Percentiles rank a stretch among this genome's conserved stretches.
Evolutionary conservation across 305 asterid species (phyloP).

Genomic region (Solanum chacoense): DNA sequence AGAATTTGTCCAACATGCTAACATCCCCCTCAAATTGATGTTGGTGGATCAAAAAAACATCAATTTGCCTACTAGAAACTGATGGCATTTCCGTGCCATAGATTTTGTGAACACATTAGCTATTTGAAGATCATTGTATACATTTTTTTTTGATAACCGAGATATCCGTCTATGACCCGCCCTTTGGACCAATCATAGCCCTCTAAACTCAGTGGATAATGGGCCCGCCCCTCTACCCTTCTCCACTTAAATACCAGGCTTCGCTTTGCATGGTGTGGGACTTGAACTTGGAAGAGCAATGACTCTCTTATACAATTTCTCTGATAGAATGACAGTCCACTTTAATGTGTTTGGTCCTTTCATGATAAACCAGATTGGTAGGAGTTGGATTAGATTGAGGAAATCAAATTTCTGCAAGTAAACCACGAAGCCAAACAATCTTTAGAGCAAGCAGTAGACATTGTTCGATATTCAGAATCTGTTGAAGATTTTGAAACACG

Average conservation of each 20-base stretch:
- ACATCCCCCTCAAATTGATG: not conserved
- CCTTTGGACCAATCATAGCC: no score
- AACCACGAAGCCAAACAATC: not conserved
- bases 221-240: no score
- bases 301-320: not conserved
- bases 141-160: not conserved
- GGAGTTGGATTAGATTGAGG: not conserved
- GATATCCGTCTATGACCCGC: no score
- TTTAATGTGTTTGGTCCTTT: not conserved
- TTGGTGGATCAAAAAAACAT: not conserved
- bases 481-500: not conserved
- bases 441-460: not conserved
- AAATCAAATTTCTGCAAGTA: not conserved
- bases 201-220: no score
- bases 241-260: no score
- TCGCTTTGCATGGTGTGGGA: no score
- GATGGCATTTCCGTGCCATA: not conserved
- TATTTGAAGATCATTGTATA: not conserved
- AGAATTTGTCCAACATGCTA: not conserved
- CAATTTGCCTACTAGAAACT: not conserved
- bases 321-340: not conserved
- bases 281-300: not conserved
- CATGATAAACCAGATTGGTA: not conserved
- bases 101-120: not conserved
- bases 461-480: no score